Evolutionary conservation across 1,284 basidiomycete genomes (phyloP).

Genomic region (Ustilago esculenta): DNA sequence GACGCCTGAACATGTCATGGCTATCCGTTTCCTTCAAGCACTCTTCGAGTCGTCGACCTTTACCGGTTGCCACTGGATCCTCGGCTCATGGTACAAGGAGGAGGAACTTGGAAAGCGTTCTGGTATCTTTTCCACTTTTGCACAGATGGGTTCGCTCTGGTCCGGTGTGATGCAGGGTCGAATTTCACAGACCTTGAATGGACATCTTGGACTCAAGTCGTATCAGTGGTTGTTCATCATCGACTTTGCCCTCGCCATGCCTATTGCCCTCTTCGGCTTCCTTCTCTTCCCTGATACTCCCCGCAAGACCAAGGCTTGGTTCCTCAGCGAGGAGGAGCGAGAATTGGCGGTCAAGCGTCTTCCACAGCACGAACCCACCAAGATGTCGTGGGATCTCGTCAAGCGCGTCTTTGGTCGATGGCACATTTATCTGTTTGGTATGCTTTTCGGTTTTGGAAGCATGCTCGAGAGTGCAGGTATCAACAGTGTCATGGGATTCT

Average conservation of each 20-base stretch:
- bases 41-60: slow-evolving; percentile 74
- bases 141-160: slow-evolving; percentile 72
- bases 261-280: slow-evolving; percentile 76
- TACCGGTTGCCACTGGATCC: slow-evolving; percentile 72
- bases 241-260: slow-evolving; percentile 77
- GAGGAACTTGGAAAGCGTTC: slow-evolving; percentile 77
- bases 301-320: slow-evolving; percentile 74
- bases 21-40: slow-evolving; percentile 79
- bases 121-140: slow-evolving; percentile 77
- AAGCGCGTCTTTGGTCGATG: slow-evolving; percentile 74
- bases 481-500: slow-evolving; percentile 80
- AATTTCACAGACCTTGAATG: slow-evolving; percentile 74
- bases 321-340: slow-evolving; percentile 73
- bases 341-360: slow-evolving; percentile 28
- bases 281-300: slow-evolving; percentile 78
- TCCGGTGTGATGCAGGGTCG: slow-evolving; percentile 77
- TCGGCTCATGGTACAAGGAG: slow-evolving; percentile 79
- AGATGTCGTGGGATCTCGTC: slow-evolving; percentile 65
- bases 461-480: slow-evolving; percentile 78
- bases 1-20: slow-evolving; percentile 72
- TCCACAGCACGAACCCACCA: slow-evolving; percentile 70
- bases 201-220: slow-evolving; percentile 73
- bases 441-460: slow-evolving; percentile 72
- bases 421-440: slow-evolving; percentile 69
- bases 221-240: slow-evolving; percentile 81